phyloP scores from a whole-genome alignment of 371 early-diverging fungal genomes.

The Globomyces sp. region DNA sequence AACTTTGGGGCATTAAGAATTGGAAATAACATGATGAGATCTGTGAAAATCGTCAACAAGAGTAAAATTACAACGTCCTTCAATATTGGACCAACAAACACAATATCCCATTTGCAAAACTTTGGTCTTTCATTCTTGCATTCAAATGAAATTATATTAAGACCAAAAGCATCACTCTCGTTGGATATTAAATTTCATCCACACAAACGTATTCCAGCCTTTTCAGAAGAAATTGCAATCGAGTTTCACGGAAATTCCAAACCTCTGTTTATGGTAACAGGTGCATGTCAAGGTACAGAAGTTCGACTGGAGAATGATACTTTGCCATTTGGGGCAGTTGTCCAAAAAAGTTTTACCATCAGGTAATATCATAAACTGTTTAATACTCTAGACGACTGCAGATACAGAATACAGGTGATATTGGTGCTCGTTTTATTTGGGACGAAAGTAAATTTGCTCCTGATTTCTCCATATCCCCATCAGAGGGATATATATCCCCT shows the following conservation, averaged over 20 bases:
- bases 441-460: conserved; percentile 42
- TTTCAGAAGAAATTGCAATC: conserved; percentile 46
- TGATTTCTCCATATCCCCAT: conserved; percentile 51
- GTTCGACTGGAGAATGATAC: conserved; percentile 51
- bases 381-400: conserved; percentile 30
- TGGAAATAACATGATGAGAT: conserved; percentile 33
- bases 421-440: conserved; percentile 54
- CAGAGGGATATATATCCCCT: conserved; percentile 58
- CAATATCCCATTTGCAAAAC: conserved; percentile 30
- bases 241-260: conserved; percentile 40
- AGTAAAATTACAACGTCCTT: conserved; percentile 45
- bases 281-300: conserved; percentile 57
- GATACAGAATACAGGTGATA: conserved; percentile 53
- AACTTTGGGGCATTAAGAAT: conserved; percentile 52
- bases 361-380: conserved; percentile 2
- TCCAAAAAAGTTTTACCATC: conserved; percentile 45
- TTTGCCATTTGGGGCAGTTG: conserved; percentile 56
- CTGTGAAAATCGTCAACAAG: conserved; percentile 46
- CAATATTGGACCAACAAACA: conserved; percentile 35
- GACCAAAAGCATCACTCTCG: conserved; percentile 39
- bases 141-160: conserved; percentile 29
- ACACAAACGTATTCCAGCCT: conserved; percentile 42
- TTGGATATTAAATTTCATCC: conserved; percentile 50
- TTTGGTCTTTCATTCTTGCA: conserved; percentile 1
- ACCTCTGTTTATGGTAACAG: conserved; percentile 43